Base-by-base conservation (phyloP, 306 rosid species). In the Quercus mongolica region DNA sequence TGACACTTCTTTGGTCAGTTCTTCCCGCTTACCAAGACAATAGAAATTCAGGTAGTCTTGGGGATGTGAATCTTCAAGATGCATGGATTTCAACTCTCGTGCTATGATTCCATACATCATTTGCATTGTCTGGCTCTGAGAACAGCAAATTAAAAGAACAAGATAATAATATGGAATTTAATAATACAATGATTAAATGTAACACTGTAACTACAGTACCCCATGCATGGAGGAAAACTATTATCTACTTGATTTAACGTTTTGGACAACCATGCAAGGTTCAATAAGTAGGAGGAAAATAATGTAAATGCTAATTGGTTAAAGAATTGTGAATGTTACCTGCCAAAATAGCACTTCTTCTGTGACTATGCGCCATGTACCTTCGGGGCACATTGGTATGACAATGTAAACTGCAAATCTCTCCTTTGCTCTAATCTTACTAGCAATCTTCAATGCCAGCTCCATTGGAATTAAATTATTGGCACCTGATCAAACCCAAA, bases 331-430 rank as follows among this genome's bases (percentile, higher is more conserved):
- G 18, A 12, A 44, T 65, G 64, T 20, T 85, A 92, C 99, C 98
- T 95, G 99, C 97, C 97, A 95, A 81, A 81, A 95, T 56, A 95
- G 90, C 80, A 95, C 20, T 56, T 56, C 90, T 56, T 89, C 90
- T 79, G 91, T 91, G 6, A 96, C 84, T 95, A 91, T 63, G 97
- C 91, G 84, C 97, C 41, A 93, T 90, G 73, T 73, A 71, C 98
- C 97, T 81, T 95, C 99, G 19, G 99, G 98, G 95, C 95, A 92
- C 99, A 95, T 92, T 35, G 98, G 97, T 80, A 92, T 90, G 76
- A 95, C 97, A 79, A 95, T 44, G 71, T 92, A 95, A 19, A 95
- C 98, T 17, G 91, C 64, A 82, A 95, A 95, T 77, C 99, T 87
- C 87, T 95, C 96, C 21, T 79, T 89, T 73, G 92, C 79, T 83